A percentile compares a stretch with the other conserved stretches of the same genome.
phyloP scores from a whole-genome alignment of 1,139 yeast species.

The Scheffersomyces quercinus region DNA sequence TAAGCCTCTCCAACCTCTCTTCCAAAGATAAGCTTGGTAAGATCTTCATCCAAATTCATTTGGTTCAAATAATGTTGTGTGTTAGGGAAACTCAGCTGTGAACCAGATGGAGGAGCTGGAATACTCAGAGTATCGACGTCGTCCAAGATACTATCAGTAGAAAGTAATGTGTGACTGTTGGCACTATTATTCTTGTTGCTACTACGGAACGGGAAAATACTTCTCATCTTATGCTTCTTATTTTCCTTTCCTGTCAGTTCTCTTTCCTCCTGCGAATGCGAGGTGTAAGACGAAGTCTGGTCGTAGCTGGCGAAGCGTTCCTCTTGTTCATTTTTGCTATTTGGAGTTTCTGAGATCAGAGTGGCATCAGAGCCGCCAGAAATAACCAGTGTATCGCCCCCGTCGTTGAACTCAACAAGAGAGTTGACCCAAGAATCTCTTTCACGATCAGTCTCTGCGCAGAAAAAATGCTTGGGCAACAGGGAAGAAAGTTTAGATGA shows the following conservation, averaged over 20 bases:
- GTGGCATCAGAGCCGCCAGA: background rate
- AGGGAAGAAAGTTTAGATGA: conserved; percentile 53
- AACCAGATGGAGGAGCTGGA: conserved; percentile 2
- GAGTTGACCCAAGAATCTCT: conserved; percentile 77
- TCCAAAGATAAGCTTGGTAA: conserved; percentile 59
- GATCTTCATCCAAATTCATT: conserved; percentile 39
- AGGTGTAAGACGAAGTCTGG: conserved; percentile 5
- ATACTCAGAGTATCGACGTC: conserved; percentile 1
- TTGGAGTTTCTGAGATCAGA: background rate
- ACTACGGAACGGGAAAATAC: conserved; percentile 60
- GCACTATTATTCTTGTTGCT: conserved; percentile 9
- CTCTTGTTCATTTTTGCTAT: conserved; percentile 1
- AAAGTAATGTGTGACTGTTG: background rate
- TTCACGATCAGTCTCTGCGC: conserved; percentile 81
- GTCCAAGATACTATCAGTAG: conserved; percentile 1
- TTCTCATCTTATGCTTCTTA: conserved; percentile 53
- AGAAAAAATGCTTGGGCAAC: conserved; percentile 63
- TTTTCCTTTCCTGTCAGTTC: conserved; percentile 25
- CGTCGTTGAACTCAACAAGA: conserved; percentile 46
- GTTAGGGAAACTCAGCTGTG: no score
- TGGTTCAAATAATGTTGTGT: conserved; percentile 42
- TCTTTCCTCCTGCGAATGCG: conserved; percentile 6
- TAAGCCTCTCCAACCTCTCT: conserved; percentile 57
- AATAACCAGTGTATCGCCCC: conserved; percentile 4
- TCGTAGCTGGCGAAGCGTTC: conserved; percentile 5